Conservation (phyloP, 495 filamentous ascomycete genomes). For the Xylaria scruposa region DNA sequence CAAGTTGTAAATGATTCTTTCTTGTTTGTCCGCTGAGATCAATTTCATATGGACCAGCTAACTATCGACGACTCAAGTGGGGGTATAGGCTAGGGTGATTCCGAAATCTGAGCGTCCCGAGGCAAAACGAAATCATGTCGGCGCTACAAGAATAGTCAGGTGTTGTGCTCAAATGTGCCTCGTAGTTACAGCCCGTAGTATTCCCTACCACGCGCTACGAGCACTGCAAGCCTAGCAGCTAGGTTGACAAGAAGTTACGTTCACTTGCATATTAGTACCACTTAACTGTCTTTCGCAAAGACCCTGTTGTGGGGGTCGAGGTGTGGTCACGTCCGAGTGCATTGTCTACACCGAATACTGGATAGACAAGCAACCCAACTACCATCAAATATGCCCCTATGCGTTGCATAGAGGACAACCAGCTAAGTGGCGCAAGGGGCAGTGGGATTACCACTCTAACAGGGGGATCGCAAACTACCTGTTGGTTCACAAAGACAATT, state of each 20-base stretch:
- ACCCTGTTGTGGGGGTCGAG: not conserved
- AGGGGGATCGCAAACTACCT: not conserved
- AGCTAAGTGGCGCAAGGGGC: not conserved
- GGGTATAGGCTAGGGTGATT: not conserved
- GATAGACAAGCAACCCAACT: not conserved
- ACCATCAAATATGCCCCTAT: not conserved
- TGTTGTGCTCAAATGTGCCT: not conserved
- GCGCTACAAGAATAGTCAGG: not conserved
- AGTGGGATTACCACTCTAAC: not conserved
- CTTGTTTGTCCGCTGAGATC: not conserved
- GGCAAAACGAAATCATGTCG: not conserved
- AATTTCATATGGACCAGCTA: not conserved
- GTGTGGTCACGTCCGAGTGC: not conserved
- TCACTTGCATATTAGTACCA: not conserved
- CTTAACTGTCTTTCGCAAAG: not conserved
- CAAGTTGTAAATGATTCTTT: not conserved
- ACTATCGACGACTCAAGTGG: not conserved
- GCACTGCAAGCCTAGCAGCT: not conserved
- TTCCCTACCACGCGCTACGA: not conserved
- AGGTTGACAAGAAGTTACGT: not conserved
- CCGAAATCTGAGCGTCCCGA: not conserved
- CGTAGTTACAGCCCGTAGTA: not conserved
- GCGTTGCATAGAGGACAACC: not conserved
- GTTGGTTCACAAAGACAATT: not conserved
- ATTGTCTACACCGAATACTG: not conserved